Base-by-base conservation (phyloP, 2,329 filamentous ascomycete genomes). In the Fusarium cicatricum region DNA sequence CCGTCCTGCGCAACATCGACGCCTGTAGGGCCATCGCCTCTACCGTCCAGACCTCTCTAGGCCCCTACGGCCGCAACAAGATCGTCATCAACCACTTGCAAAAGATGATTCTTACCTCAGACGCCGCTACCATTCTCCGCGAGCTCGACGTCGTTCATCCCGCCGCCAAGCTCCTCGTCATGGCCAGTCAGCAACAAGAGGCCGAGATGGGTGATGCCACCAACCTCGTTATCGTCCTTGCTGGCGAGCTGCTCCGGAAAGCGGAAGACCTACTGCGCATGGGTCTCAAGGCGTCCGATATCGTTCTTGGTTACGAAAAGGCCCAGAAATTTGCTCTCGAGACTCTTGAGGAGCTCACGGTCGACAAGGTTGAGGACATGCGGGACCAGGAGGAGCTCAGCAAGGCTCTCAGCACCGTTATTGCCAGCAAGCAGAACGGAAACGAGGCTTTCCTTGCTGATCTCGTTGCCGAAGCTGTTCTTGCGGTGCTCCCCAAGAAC, bases 51-150 rank as follows among this genome's bases (percentile, higher is more conserved):
- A 98, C 95, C 52, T 98, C 95, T 39, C 85, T 99, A 31, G 96
- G 95, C 46, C 95, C 95, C 57, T 97, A 97, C 78, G 95, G 95
- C 72, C 91, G 95, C 78, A 99, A 99, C 84, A 99, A 99, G 83
- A 93, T 99, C 74, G 92, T 99, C 80, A 98, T 99, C 84, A 99
- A 99, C 83, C 96, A 99, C 80, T 85, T 99, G 62, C 92, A 97
- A 78, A 99, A 99, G 85, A 97, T 99, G 95, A 96, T 97, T 70
- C 84, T 99, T 64, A 99, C 96, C 68, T 98, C 93, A 58, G 95
- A 99, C 74, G 95, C 95, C 64, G 95, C 95, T 65, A 98, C 95
- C 37, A 99, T 99, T 74, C 85, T 99, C 69, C 90, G 92, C 72
- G 96, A 99, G 81, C 87, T 99, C 76, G 95, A 99, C 72, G 95